Percentiles rank a stretch among this genome's conserved stretches.
These are phyloP conservation scores for Fusarium armeniacum DNA, from an alignment of 2,329 filamentous ascomycete genomes.

Conservation along the genomic window DNA sequence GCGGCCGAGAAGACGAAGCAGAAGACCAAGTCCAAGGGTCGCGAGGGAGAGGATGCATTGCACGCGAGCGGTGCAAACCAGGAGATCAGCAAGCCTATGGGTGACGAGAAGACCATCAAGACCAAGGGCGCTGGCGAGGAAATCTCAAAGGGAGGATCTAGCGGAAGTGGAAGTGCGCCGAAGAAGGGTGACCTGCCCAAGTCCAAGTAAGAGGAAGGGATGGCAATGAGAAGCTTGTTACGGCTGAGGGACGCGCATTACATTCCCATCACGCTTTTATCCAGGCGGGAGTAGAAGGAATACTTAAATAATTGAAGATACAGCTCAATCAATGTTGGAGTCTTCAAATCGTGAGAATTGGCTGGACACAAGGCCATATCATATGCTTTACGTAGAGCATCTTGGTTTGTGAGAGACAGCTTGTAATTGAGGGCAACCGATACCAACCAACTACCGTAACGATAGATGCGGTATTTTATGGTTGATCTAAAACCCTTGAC, in stretches of 20 bases:
- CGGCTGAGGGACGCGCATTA: not conserved
- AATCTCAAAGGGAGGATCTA: constrained; percentile 55
- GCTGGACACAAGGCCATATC: not conserved
- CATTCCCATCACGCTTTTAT: not conserved
- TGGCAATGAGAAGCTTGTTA: not conserved
- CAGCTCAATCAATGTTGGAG: not conserved
- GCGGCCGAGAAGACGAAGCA: constrained; percentile 66
- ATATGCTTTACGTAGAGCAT: not conserved
- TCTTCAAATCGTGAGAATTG: not conserved
- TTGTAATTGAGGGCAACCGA: not conserved
- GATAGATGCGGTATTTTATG: not conserved
- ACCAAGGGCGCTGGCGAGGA: constrained; percentile 53
- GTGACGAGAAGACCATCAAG: constrained; percentile 54
- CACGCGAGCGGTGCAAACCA: constrained; percentile 62
- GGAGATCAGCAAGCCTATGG: constrained; percentile 58
- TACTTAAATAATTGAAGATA: not conserved
- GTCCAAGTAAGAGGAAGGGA: constrained; percentile 19
- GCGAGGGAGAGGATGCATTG: constrained; percentile 52
- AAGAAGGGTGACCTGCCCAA: constrained; percentile 50
- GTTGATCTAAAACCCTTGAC: too few relatives aligned
- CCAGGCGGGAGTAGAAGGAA: not conserved
- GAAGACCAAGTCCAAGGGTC: constrained; percentile 54
- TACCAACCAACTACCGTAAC: too few relatives aligned
- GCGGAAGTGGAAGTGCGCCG: constrained; percentile 49
- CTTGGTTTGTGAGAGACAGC: not conserved